Evolutionary conservation across 2,329 filamentous ascomycete genomes (phyloP), one percentile per base, ranked within the genome.

Genomic region (Shiraia bambusicola): DNA sequence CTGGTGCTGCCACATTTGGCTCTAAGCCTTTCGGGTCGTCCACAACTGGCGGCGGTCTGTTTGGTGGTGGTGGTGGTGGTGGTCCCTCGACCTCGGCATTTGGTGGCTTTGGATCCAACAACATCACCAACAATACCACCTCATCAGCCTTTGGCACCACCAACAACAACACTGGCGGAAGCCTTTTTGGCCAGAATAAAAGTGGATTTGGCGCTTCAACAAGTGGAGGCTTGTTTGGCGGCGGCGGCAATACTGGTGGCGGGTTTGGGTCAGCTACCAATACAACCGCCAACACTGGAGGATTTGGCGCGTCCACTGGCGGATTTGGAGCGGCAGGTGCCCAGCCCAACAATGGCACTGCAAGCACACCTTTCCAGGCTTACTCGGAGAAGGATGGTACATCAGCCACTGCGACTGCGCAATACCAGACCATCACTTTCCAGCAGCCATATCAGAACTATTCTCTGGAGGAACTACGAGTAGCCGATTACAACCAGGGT

Each of bases 401-500:
- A 3, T 81, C 78, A 29, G 78, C 61, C 4, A 69, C 67, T 13
- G 66, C 71, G n/a, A 76, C 70, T 40, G 72, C 86, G 60, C 77
- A 84, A 3, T 94, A 86, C 67, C 88, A 93, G 68, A 92, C 83
- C 55, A 82, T 94, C 42, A 74, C 85, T 15, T 90, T 92, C 66
- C 84, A 87, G 71, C 82, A 84, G 16, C 80, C 86, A 1, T 94
- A 92, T 73, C 84, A 84, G 67, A 94, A 93, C 66, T 97, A 86
- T 75, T 96, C 92, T 8, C 81, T 88, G n/a, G 93, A 86, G 50
- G 75, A 77, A 52, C 46, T 77, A 54, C 69, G 75, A 42, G 42
- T 95, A 47, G 88, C 83, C 32, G 93, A 98, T 69, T 98, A 98
- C 66, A 81, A 84, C 45, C 87, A 91, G 68, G 91, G 91, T 36